A percentile compares a stretch with the other conserved stretches of the same genome.
Evolutionary conservation across 176 grass and related monocot species (phyloP).

Genomic region (Ensete glaucum): DNA sequence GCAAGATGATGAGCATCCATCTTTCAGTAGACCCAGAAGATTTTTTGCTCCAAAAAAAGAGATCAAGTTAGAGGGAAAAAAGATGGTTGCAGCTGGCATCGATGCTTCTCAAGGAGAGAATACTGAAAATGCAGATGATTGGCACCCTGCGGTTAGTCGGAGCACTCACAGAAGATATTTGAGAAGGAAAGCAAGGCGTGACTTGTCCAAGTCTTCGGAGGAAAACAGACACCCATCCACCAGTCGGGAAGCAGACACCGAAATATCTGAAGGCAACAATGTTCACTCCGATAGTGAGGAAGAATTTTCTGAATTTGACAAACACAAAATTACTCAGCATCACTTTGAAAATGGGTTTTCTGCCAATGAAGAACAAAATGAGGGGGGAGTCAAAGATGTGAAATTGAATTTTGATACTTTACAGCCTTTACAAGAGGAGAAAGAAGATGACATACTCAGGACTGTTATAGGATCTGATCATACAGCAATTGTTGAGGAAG

Average conservation of each 20-base stretch:
- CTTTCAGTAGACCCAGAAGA: conserved; percentile 1
- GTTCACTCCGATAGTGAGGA: conserved; percentile 16
- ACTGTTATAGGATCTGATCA: conserved; percentile 20
- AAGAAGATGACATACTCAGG: conserved; percentile 24
- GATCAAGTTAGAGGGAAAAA: conserved; percentile 28
- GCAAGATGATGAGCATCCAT: conserved; percentile 21
- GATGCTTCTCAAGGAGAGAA: conserved; percentile 53
- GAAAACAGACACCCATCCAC: conserved; percentile 25
- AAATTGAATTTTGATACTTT: conserved; percentile 6
- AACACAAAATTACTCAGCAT: conserved; percentile 14
- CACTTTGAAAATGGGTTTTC: not conserved
- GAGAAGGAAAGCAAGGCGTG: conserved; percentile 67
- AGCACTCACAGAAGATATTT: conserved; percentile 87
- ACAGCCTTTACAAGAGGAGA: conserved; percentile 24
- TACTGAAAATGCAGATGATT: conserved; percentile 58
- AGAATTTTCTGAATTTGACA: not conserved
- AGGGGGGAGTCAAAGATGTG: not conserved
- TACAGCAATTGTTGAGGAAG: not conserved
- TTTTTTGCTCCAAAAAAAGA: conserved; percentile 34
- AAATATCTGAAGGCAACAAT: conserved; percentile 27
- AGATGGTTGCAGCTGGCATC: conserved; percentile 37
- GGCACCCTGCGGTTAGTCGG: conserved; percentile 77
- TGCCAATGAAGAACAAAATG: conserved; percentile 4
- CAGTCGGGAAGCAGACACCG: conserved; percentile 14
- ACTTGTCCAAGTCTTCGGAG: conserved; percentile 36